Percentiles rank a stretch among this genome's conserved stretches.
Evolutionary conservation across 2,329 filamentous ascomycete genomes (phyloP).

Genomic region (Talaromyces sp.): DNA sequence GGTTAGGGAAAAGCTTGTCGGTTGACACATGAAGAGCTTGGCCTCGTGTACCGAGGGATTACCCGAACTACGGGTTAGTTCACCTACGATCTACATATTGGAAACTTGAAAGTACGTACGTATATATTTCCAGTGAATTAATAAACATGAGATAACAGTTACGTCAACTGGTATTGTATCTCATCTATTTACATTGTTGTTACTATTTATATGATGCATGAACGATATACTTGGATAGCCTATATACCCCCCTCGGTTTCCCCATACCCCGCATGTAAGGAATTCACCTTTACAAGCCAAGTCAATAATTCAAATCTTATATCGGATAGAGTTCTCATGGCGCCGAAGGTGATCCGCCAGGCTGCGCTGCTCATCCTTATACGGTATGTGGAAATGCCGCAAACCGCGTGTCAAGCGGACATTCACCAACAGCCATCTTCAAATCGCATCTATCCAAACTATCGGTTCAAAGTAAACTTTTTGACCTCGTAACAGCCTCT

Average conservation of each 20-base stretch:
- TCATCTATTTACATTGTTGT: background rate
- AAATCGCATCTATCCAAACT: background rate
- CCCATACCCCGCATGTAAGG: too few relatives aligned
- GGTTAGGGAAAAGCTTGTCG: background rate
- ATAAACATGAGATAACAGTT: background rate
- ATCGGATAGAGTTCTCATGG: background rate
- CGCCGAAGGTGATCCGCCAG: background rate
- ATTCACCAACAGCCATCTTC: background rate
- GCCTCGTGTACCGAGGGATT: background rate
- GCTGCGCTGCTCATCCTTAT: background rate
- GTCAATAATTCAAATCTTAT: background rate
- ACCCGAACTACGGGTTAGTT: background rate
- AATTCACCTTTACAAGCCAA: background rate
- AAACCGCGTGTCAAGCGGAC: background rate
- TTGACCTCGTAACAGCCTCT: background rate
- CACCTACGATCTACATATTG: background rate
- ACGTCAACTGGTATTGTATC: background rate
- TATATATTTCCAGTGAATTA: too few relatives aligned
- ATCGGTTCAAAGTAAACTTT: background rate
- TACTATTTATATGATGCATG: too few relatives aligned
- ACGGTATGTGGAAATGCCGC: too few relatives aligned
- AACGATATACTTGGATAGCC: background rate
- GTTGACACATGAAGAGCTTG: background rate
- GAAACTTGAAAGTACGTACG: too few relatives aligned
- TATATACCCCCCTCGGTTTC: background rate